Percentiles rank a stretch among this genome's conserved stretches.
These are phyloP conservation scores for Geotrichum restrictum DNA, from an alignment of 1,139 yeast genomes.

Conservation along the genomic window DNA sequence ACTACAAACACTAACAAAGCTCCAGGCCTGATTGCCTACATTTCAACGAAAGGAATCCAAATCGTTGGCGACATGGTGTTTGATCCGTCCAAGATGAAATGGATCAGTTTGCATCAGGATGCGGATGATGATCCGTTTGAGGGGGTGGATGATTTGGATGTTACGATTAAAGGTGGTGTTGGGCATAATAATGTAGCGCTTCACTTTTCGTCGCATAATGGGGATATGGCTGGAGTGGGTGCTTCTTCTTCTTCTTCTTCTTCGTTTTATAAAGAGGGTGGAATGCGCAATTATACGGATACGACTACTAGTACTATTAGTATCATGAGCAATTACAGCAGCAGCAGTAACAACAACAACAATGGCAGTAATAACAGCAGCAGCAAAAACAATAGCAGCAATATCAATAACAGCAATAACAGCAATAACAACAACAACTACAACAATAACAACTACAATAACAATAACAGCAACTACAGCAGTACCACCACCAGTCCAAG, in stretches of 20 bases:
- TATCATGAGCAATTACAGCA: constrained; percentile 12
- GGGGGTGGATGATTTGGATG: constrained; percentile 47
- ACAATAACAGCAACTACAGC: too few relatives aligned
- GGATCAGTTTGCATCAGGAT: constrained; percentile 45
- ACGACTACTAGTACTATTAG: constrained; percentile 19
- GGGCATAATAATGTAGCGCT: not conserved
- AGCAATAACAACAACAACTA: too few relatives aligned
- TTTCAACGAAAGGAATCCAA: constrained; percentile 37
- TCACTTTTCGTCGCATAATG: constrained; percentile 4
- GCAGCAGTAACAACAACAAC: too few relatives aligned
- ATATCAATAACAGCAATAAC: too few relatives aligned
- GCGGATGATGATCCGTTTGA: constrained; percentile 50
- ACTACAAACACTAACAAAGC: constrained; percentile 28
- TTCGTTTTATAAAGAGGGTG: not conserved
- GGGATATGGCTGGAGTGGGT: not conserved
- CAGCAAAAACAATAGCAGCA: too few relatives aligned
- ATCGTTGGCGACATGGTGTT: constrained; percentile 55
- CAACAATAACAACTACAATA: too few relatives aligned
- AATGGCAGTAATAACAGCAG: too few relatives aligned
- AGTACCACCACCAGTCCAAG: not conserved
- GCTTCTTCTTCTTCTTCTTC: not conserved
- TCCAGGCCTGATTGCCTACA: constrained; percentile 41
- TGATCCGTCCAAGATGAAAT: constrained; percentile 55
- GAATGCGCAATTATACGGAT: constrained; percentile 18
- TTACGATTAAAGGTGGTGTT: constrained; percentile 19